Evolutionary conservation across 305 asterid genomes (phyloP), one percentile per base, ranked within the genome.

Genomic region (Fraxinus albicans): DNA sequence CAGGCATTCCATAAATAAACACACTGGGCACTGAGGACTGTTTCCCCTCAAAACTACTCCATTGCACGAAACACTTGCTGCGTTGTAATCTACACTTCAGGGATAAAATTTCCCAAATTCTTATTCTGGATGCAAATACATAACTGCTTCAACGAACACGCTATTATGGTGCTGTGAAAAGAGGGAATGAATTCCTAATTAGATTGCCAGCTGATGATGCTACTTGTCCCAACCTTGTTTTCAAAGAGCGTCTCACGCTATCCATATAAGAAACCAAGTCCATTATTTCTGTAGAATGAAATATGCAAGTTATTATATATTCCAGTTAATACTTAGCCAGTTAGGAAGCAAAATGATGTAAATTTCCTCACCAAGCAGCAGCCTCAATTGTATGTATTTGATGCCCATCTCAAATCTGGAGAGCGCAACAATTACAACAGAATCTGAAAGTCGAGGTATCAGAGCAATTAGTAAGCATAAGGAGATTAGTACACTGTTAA

Each of bases 311-410:
- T 83, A 80, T 9, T 25, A 19, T 40, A 76, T 29, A 42, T 76
- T 44, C 40, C 17, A 76, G 29, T 29, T 19, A 77, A 21, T 65
- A 1, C n/a, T 44, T 10, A 60, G 60, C 23, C 58, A 77, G 35
- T 15, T 72, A 36, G 17, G 7, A 80, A 74, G 40, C 38, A 53
- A 72, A 42, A 58, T 44, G 31, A 50, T 29, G 67, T n/a, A n/a
- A 53, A 78, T 80, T 42, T 65, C 38, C 88, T 91, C 88, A 95
- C 98, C 97, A 29, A 94, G 85, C 44, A 89, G 87, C 73, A 94
- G 82, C 87, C 89, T 86, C 73, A 93, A 76, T 67, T 88, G 93
- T 47, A 91, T 31, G 81, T 88, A 89, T 83, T 78, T 88, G 85
- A 95, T 50, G 84, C 90, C 83, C 35, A 87, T 87, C 91, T 85